Base-by-base conservation (phyloP, 192 early-diverging fungal genomes). In the Backusella tuberculispora region DNA sequence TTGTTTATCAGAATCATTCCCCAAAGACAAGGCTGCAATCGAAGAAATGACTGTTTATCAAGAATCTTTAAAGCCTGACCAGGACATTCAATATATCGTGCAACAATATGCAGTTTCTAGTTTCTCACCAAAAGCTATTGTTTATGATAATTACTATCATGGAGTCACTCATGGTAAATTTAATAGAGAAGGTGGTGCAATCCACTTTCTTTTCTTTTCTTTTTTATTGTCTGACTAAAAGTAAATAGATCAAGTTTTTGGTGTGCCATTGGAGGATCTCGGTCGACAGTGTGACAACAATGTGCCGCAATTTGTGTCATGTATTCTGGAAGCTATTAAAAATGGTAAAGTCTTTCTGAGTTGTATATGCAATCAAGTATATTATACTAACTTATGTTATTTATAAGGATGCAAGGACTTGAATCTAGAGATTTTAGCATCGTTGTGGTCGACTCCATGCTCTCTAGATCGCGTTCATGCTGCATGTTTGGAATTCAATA, bases 11-110 rank as follows among this genome's bases (percentile, higher is more conserved):
- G 84, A 79, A 47, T 74, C 80, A 5, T 74, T 87, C 37, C 83
- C 84, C 2, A 77, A 78, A 24, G 76, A 88, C 5, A 84, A 91
- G 74, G 81, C 87, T 17, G 88, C 89, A 2, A 88, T 89, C 34
- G 91, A 92, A 26, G 78, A 84, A 50, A 69, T 90, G 40, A 43
- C 86, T 10, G 76, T 86, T 41, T 85, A 81, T 78, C 86, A 86
- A 69, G 90, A 94, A 80, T 90, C 91, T 19, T 78, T 94, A n/a
- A 88, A 89, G 78, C 91, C 92, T n/a, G 83, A 88, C 56, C 87
- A 92, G 67, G 92, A 94, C 73, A 88, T 94, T 45, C 90, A 92
- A 68, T 92, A 86, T 80, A 86, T 89, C 46, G 91, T 94, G 47
- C 90, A 94, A 53, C 88, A 91, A 68, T 92, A 94, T 77, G 85